Base-by-base conservation (phyloP, 768 basidiomycete species). In the Boletus pseudo-olivaceus region DNA sequence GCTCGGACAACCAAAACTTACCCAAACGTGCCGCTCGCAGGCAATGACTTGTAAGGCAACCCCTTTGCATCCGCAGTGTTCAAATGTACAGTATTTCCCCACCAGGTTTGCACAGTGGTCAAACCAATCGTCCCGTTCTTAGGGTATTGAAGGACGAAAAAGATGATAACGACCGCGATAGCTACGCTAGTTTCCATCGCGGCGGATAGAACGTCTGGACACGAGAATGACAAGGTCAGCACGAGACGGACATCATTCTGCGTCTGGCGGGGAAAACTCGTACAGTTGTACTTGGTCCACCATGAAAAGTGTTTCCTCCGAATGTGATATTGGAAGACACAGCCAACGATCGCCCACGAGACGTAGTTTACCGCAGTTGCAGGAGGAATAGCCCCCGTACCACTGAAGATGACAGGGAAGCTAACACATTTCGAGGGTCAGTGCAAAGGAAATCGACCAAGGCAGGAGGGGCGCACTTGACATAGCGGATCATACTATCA, bases 131-230 rank as follows among this genome's bases (percentile, higher is more conserved):
- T 70, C 4, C 86, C 85, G 51, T 86, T 77, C 53, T 57, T 57
- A 2, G 87, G 87, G 61, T 81, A 88, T 68, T 89, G 82, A n/a
- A 88, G 73, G 35, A 64, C 59, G 67, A 85, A 84, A 72, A 82
- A 85, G 39, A 86, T 77, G 44, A 82, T 23, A 26, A 88, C 70
- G 4, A 78, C 68, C 20, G 78, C 69, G 17, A 87, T 58, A 0
- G 85, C 85, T 9, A 87, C 73, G n/a, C 88, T 86, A 14, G 87
- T 78, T 60, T 88, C 87, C 60, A 89, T 62, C 4, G 84, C 87
- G 10, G 86, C 84, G 7, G 86, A 88, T n/a, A 88, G 68, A 19
- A 88, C 82, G 58, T 87, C 77, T 78, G 49, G 23, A n/a, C 30
- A 45, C 38, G 10, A 40, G 11, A 40, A 40, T 17, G 26, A 26